phyloP scores from a whole-genome alignment of 1,284 basidiomycete genomes.

The Flammula alnicola region DNA sequence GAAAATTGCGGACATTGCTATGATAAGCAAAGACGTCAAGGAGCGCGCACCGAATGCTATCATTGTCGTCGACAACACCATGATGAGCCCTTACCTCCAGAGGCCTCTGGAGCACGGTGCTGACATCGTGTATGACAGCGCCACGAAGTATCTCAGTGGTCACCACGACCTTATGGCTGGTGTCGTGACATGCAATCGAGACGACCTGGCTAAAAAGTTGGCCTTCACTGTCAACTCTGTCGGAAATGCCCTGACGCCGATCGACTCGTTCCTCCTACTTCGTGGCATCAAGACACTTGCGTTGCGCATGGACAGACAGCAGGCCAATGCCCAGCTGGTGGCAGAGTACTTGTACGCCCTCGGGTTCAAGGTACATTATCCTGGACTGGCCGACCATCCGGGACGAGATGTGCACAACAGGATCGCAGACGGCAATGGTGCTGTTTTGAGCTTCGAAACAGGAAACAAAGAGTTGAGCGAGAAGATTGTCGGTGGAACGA shows the following conservation, averaged over 20 bases:
- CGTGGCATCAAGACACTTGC: slow-evolving; percentile 98
- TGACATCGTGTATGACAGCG: slow-evolving; percentile 98
- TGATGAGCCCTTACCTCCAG: slow-evolving; percentile 99
- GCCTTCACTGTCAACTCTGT: slow-evolving; percentile 95
- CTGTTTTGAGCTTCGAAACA: slow-evolving; percentile 95
- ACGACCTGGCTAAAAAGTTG: slow-evolving; percentile 87
- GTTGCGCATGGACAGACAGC: slow-evolving; percentile 95
- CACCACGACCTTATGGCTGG: slow-evolving; percentile 99
- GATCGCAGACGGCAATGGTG: slow-evolving; percentile 90
- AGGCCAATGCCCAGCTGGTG: slow-evolving; percentile 82
- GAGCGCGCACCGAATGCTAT: slow-evolving; percentile 81
- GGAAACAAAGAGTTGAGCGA: slow-evolving; percentile 92
- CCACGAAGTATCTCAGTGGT: slow-evolving; percentile 96
- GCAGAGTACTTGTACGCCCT: slow-evolving; percentile 87
- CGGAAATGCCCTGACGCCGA: slow-evolving; percentile 95
- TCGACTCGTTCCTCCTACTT: slow-evolving; percentile 95
- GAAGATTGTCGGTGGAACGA: slow-evolving; percentile 89
- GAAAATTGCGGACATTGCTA: slow-evolving; percentile 91
- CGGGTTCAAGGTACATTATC: slow-evolving; percentile 95
- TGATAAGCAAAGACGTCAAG: slow-evolving; percentile 83
- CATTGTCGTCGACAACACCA: slow-evolving; percentile 97
- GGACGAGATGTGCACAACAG: slow-evolving; percentile 87
- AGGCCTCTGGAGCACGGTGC: slow-evolving; percentile 95
- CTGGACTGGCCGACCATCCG: slow-evolving; percentile 86
- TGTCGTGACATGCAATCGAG: slow-evolving; percentile 89